These are phyloP conservation scores for Spizellomyces sp. DNA, from an alignment of 192 early-diverging fungal species.

Conservation along the genomic window DNA sequence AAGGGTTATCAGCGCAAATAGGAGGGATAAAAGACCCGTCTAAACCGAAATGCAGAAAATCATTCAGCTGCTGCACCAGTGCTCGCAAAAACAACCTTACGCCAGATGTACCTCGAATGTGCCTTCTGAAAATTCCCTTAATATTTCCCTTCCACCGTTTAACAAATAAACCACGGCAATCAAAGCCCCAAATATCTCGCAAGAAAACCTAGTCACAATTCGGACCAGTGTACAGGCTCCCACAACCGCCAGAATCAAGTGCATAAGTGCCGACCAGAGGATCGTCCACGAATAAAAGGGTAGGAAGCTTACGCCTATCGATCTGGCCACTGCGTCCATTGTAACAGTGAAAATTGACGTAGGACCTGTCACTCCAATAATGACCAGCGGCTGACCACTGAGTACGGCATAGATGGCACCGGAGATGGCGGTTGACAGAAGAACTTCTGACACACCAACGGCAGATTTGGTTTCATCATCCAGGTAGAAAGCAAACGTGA, in stretches of 20 bases:
- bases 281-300: slow-evolving; percentile 21
- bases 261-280: slow-evolving; percentile 26
- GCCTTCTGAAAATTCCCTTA: slow-evolving; percentile 10
- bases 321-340: not conserved
- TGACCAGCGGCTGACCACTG: slow-evolving; percentile 29
- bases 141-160: slow-evolving; percentile 17
- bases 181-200: slow-evolving; percentile 30
- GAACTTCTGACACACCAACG: slow-evolving; percentile 21
- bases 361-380: slow-evolving; percentile 33
- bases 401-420: slow-evolving; percentile 18
- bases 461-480: slow-evolving; percentile 10
- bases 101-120: not conserved
- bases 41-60: too few relatives aligned
- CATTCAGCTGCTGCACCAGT: too few relatives aligned
- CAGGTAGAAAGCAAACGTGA: slow-evolving; percentile 29
- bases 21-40: slow-evolving; percentile 5
- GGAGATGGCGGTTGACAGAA: slow-evolving; percentile 19
- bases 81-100: too few relatives aligned
- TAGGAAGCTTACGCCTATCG: slow-evolving; percentile 12
- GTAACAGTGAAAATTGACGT: slow-evolving; percentile 20
- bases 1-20: slow-evolving; percentile 21
- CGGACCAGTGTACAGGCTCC: slow-evolving; percentile 17
- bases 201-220: slow-evolving; percentile 21
- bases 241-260: slow-evolving; percentile 15
- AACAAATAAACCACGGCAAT: slow-evolving; percentile 27